Percentiles rank a stretch among this genome's conserved stretches.
These are phyloP conservation scores for Pseudopyricularia javanii DNA, from an alignment of 2,329 filamentous ascomycete genomes.

Conservation along the genomic window DNA sequence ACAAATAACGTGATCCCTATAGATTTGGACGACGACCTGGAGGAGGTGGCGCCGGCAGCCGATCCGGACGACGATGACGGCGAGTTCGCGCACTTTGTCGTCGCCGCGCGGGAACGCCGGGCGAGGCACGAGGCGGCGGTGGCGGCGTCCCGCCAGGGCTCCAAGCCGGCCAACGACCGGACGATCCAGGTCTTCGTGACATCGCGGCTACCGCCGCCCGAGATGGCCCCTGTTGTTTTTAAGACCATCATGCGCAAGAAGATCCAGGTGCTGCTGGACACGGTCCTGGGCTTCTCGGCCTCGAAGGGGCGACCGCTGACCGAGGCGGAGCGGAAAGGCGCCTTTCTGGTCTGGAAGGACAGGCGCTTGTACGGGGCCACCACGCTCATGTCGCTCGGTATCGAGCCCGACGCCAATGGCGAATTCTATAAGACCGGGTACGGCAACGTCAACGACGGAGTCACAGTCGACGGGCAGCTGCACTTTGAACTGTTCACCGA, in stretches of 20 bases:
- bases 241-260: constrained; percentile 55
- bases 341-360: constrained; percentile 72
- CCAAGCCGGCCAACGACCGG: constrained; percentile 2
- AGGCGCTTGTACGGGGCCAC: constrained; percentile 64
- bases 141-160: constrained; percentile 5
- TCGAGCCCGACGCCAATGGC: constrained; percentile 33
- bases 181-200: constrained; percentile 42
- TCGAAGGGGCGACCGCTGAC: constrained; percentile 27
- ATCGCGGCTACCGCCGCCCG: constrained; percentile 41
- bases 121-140: neutral
- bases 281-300: constrained; percentile 56
- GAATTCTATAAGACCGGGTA: constrained; percentile 22
- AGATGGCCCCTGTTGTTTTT: constrained; percentile 34
- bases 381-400: constrained; percentile 56
- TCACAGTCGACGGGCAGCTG: constrained; percentile 38
- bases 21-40: neutral
- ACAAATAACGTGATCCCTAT: neutral
- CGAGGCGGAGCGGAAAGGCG: constrained; percentile 29
- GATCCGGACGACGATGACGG: neutral
- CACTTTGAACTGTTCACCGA: constrained; percentile 68
- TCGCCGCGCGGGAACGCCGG: neutral
- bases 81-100: constrained; percentile 1
- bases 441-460: constrained; percentile 18
- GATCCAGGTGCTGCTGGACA: constrained; percentile 52
- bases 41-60: neutral